phyloP scores from a whole-genome alignment of 2,329 filamentous ascomycete genomes.

The Claviceps capensis region DNA sequence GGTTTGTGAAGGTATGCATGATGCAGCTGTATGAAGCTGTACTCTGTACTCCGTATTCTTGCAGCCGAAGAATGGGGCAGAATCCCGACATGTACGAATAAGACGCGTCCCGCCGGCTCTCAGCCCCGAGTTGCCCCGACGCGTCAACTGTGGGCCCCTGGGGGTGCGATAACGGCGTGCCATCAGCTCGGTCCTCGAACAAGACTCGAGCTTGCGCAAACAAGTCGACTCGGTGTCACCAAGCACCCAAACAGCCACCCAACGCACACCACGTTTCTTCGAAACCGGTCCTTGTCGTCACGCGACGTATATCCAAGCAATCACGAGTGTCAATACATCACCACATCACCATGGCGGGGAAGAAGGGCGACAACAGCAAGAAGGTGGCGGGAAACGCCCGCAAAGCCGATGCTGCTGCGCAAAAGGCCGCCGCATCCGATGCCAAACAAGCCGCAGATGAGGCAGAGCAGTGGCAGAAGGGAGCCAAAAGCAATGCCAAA shows the following conservation, averaged over 20 bases:
- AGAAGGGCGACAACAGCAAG: constrained; percentile 74
- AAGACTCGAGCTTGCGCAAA: not conserved
- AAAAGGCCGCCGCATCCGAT: constrained; percentile 61
- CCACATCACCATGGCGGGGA: constrained; percentile 46
- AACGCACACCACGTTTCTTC: not conserved
- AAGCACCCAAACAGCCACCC: constrained; percentile 1
- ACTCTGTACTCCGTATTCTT: no score
- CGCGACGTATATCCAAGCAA: constrained; percentile 4
- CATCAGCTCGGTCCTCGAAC: not conserved
- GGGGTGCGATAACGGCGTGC: not conserved
- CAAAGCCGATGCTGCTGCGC: constrained; percentile 77
- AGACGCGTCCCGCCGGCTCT: no score
- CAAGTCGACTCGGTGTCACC: constrained; percentile 1
- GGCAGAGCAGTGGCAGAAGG: constrained; percentile 68
- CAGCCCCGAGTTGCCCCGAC: not conserved
- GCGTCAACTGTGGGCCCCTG: not conserved
- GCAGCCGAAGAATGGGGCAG: no score
- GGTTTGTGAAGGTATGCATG: no score
- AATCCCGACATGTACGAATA: no score
- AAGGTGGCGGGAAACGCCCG: constrained; percentile 81
- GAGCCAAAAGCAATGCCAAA: constrained; percentile 71
- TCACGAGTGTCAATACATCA: constrained; percentile 2
- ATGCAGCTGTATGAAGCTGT: no score
- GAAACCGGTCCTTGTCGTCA: not conserved
- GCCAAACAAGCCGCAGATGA: constrained; percentile 54